A percentile compares a stretch with the other conserved stretches of the same genome.
These are phyloP conservation scores for Moricandia moricandioides DNA, from an alignment of 345 rosid genomes.

Conservation along the genomic window DNA sequence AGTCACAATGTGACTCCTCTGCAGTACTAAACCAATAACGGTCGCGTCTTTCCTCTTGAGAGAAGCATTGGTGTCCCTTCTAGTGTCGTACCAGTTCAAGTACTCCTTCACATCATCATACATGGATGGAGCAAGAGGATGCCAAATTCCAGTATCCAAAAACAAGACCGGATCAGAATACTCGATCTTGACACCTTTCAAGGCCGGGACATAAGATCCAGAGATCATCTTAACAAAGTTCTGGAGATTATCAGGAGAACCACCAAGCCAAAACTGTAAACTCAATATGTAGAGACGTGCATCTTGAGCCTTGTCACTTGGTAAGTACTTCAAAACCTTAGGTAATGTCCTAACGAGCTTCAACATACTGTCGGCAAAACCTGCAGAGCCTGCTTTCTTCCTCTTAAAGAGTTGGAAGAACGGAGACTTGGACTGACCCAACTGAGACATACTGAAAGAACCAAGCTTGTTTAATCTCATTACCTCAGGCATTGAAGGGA, in stretches of 20 bases:
- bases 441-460: conserved; percentile 94
- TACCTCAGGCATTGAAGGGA: conserved; percentile 99
- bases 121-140: conserved; percentile 94
- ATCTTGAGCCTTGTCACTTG: conserved; percentile 97
- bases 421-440: conserved; percentile 92
- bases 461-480: conserved; percentile 98
- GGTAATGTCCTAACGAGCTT: conserved; percentile 95
- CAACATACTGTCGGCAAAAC: conserved; percentile 93
- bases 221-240: conserved; percentile 94
- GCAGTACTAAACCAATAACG: conserved; percentile 72
- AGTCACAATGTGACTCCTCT: conserved; percentile 97
- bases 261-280: conserved; percentile 98
- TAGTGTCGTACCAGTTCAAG: conserved; percentile 86
- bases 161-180: conserved; percentile 91
- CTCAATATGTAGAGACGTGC: conserved; percentile 96
- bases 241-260: conserved; percentile 91
- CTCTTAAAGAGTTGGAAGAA: conserved; percentile 90
- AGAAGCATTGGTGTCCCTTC: conserved; percentile 73
- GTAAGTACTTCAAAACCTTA: conserved; percentile 93
- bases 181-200: conserved; percentile 69
- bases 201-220: conserved; percentile 80
- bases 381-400: conserved; percentile 83
- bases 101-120: conserved; percentile 95
- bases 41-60: conserved; percentile 72
- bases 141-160: conserved; percentile 94